These are phyloP conservation scores for Candida labiduridarum DNA, from an alignment of 1,139 yeast genomes.

Conservation along the genomic window DNA sequence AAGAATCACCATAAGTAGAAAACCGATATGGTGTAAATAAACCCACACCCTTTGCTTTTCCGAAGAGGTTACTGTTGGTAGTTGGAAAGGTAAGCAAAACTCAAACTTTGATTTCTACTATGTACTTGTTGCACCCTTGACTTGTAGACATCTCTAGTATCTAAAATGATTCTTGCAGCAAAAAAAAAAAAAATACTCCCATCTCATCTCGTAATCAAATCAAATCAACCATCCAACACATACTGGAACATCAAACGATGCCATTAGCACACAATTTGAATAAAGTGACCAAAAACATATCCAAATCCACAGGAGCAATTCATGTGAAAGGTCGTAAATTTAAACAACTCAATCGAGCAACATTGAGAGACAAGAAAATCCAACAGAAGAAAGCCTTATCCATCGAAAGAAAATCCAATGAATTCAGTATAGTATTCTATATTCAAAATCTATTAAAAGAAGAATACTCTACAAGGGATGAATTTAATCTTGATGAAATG, in stretches of 20 bases:
- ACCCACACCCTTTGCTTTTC: too few species aligned
- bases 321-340: slow-evolving; percentile 91
- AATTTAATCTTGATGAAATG: slow-evolving; percentile 59
- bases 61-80: too few species aligned
- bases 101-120: too few species aligned
- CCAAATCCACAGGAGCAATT: slow-evolving; percentile 61
- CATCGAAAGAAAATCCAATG: slow-evolving; percentile 61
- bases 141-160: too few species aligned
- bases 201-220: neutral
- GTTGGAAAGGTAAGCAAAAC: too few species aligned
- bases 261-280: slow-evolving; percentile 74
- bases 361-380: slow-evolving; percentile 75
- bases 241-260: slow-evolving; percentile 42
- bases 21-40: too few species aligned
- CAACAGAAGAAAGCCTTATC: slow-evolving; percentile 56
- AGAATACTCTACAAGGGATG: slow-evolving; percentile 36
- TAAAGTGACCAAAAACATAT: slow-evolving; percentile 68
- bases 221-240: neutral
- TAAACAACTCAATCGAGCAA: slow-evolving; percentile 82
- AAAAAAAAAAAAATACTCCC: neutral
- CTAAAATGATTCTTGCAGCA: neutral
- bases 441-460: slow-evolving; percentile 64
- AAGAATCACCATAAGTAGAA: too few species aligned
- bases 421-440: slow-evolving; percentile 57
- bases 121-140: too few species aligned